Conservation (phyloP, 1,284 basidiomycete species). For the Xerocomus nothofagi region DNA sequence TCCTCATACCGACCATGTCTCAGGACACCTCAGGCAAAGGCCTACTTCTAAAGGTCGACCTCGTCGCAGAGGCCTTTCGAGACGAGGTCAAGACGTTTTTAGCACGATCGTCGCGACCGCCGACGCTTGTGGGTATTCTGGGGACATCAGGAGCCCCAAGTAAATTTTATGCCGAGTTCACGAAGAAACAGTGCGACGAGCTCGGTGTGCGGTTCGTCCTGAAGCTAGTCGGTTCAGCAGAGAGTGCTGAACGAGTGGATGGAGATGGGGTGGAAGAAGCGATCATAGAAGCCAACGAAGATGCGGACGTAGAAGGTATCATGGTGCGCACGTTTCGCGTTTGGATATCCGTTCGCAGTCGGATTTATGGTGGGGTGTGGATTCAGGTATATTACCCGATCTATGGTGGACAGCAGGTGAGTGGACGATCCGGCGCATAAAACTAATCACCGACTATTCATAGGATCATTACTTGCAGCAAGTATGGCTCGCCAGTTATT, state of each 20-base stretch:
- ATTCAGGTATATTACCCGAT: constrained; percentile 89
- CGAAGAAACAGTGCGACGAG: constrained; percentile 85
- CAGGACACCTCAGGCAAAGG: constrained; percentile 54
- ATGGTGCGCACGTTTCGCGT: constrained; percentile 62
- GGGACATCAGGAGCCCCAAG: constrained; percentile 87
- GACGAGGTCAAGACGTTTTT: constrained; percentile 62
- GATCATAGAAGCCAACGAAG: constrained; percentile 92
- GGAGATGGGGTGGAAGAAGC: constrained; percentile 88
- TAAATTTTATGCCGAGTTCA: constrained; percentile 91
- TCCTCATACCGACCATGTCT: constrained; percentile 13
- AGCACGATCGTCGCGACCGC: constrained; percentile 42
- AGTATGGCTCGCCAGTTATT: constrained; percentile 38
- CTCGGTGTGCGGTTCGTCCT: constrained; percentile 89
- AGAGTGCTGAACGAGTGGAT: constrained; percentile 40
- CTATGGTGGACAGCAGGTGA: constrained; percentile 80
- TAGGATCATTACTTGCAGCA: constrained; percentile 97
- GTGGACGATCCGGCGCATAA: constrained; percentile 25
- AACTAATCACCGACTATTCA: constrained; percentile 5
- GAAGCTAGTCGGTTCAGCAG: constrained; percentile 68
- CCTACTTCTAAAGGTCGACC: constrained; percentile 72
- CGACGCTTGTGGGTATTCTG: constrained; percentile 91
- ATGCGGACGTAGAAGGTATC: constrained; percentile 86
- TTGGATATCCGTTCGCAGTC: not conserved
- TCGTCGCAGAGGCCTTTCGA: constrained; percentile 66
- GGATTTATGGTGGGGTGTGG: not conserved